A percentile compares a stretch with the other conserved stretches of the same genome.
phyloP scores from a whole-genome alignment of 2,329 filamentous ascomycete species.

The Hypoxylon sp. region DNA sequence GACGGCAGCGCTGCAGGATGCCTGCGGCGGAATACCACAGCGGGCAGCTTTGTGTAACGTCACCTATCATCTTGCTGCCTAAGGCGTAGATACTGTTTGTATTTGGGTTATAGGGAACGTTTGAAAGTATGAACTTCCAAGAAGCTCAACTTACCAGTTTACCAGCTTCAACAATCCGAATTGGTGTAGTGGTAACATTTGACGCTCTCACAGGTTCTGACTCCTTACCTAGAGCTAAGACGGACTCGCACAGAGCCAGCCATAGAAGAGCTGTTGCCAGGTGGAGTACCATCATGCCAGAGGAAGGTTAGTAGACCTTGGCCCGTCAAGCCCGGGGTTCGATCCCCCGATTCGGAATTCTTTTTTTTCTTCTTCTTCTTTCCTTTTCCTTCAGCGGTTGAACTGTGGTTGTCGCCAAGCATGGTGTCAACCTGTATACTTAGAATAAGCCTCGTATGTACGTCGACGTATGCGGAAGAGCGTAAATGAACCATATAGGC shows the following conservation, averaged over 20 bases:
- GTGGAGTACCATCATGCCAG: background rate
- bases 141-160: too few relatives aligned
- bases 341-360: constrained; percentile 50
- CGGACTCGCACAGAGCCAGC: background rate
- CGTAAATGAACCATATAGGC: too few relatives aligned
- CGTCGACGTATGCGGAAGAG: too few relatives aligned
- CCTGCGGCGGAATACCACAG: too few relatives aligned
- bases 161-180: background rate
- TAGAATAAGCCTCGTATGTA: too few relatives aligned
- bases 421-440: too few relatives aligned
- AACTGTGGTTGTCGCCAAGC: too few relatives aligned
- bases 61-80: too few relatives aligned
- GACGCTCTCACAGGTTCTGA: background rate
- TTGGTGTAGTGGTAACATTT: constrained; percentile 2
- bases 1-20: background rate
- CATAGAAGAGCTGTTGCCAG: background rate
- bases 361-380: constrained; percentile 16
- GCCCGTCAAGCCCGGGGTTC: constrained; percentile 50
- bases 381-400: background rate
- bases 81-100: too few relatives aligned
- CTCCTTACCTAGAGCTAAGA: background rate
- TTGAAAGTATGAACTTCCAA: background rate
- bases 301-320: background rate
- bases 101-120: background rate
- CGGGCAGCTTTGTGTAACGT: too few relatives aligned